phyloP scores from a whole-genome alignment of 2,329 filamentous ascomycete genomes.

The Aspergillus tanneri region DNA sequence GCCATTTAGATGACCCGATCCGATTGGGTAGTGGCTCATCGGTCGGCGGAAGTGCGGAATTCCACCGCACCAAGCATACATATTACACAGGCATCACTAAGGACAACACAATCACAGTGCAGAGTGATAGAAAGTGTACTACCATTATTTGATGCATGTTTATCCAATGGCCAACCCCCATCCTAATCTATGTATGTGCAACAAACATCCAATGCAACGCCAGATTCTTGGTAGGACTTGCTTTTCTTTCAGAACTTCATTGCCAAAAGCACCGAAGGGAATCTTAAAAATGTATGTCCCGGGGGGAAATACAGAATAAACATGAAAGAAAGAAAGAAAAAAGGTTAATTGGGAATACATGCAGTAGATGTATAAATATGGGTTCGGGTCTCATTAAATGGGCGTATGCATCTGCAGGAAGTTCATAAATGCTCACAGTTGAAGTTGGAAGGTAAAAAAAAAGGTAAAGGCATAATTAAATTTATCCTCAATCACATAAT shows the following conservation, averaged over 20 bases:
- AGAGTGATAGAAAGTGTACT: too few relatives aligned
- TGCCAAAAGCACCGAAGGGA: slow-evolving; percentile 14
- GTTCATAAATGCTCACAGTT: slow-evolving; percentile 3
- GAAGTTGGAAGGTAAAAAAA: slow-evolving; percentile 7
- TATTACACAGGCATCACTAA: too few relatives aligned
- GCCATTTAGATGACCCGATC: slow-evolving; percentile 7
- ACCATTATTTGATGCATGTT: too few relatives aligned
- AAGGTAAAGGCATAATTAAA: slow-evolving; percentile 25
- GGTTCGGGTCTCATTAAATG: not conserved
- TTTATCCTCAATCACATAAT: slow-evolving; percentile 34
- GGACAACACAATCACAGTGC: too few relatives aligned
- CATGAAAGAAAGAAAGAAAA: not conserved
- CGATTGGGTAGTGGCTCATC: slow-evolving; percentile 9
- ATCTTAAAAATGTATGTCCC: too few relatives aligned
- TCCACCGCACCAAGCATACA: slow-evolving; percentile 15
- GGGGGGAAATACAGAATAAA: slow-evolving; percentile 4
- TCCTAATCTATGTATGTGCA: not conserved
- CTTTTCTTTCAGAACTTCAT: not conserved
- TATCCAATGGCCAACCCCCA: not conserved
- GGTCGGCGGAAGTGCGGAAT: slow-evolving; percentile 23
- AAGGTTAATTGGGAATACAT: not conserved
- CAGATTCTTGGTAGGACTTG: not conserved
- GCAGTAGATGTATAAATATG: not conserved
- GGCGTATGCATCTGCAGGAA: not conserved
- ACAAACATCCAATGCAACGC: not conserved